Percentiles rank a stretch among this genome's conserved stretches.
These are phyloP conservation scores for Sporothrix variecibatus DNA, from an alignment of 2,329 filamentous ascomycete genomes.

Conservation along the genomic window DNA sequence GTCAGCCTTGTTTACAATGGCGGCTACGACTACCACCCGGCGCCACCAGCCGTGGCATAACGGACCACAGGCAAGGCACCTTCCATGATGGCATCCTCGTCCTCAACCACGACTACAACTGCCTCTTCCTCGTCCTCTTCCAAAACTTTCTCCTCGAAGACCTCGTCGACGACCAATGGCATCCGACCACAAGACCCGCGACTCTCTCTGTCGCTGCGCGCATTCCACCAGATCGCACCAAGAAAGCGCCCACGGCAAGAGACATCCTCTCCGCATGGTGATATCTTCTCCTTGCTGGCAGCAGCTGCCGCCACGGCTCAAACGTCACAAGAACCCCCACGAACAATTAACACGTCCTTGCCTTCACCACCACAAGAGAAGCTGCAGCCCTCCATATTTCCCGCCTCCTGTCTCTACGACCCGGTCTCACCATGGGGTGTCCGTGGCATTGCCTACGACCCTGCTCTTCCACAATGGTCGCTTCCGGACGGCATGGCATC, in stretches of 20 bases:
- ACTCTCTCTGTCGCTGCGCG: conserved; percentile 20
- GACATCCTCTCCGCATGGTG: not conserved
- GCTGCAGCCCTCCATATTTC: not conserved
- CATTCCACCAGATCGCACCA: conserved; percentile 16
- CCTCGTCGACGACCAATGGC: not conserved
- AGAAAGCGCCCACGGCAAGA: conserved; percentile 19
- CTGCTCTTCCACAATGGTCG: conserved; percentile 21
- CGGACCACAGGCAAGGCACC: not conserved
- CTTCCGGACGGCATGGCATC: conserved; percentile 9
- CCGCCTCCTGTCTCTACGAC: conserved; percentile 21
- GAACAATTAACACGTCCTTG: not conserved
- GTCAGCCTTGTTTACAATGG: not conserved
- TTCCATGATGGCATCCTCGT: not conserved
- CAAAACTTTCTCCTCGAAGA: not conserved
- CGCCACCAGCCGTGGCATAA: conserved; percentile 4
- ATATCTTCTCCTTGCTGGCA: not conserved
- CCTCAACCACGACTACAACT: not conserved
- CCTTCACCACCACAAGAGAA: not conserved
- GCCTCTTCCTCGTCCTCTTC: not conserved
- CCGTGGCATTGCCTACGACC: conserved; percentile 27
- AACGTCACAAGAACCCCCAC: not conserved
- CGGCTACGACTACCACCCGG: conserved; percentile 11
- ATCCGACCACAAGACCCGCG: conserved; percentile 16
- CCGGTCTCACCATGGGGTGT: conserved; percentile 29
- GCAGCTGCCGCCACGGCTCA: not conserved